Evolutionary conservation across 2,329 filamentous ascomycete species (phyloP).

Genomic region (Arthrobotrys iridis): DNA sequence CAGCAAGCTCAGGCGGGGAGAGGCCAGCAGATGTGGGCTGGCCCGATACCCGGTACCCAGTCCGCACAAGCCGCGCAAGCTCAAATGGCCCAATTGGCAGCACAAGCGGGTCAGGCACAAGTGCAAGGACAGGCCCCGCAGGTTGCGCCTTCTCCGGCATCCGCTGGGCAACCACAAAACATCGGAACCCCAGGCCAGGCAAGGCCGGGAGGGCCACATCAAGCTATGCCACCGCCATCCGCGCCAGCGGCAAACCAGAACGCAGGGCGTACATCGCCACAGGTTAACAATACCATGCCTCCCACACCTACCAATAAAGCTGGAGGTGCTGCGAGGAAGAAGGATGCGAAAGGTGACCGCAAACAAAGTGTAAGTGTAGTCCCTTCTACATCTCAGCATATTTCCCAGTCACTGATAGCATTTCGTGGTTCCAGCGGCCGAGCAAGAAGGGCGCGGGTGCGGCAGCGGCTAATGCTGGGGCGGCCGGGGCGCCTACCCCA

Average conservation of each 20-base stretch:
- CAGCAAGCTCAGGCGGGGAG: conserved; percentile 56
- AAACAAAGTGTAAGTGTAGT: conserved; percentile 69
- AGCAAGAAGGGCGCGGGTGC: conserved; percentile 73
- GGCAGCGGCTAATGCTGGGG: conserved; percentile 36
- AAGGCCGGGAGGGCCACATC: conserved; percentile 77
- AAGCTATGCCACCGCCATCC: conserved; percentile 74
- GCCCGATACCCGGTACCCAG: conserved; percentile 59
- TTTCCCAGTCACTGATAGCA: conserved; percentile 53
- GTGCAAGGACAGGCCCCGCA: conserved; percentile 60
- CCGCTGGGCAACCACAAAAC: conserved; percentile 58
- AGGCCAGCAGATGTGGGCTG: conserved; percentile 56
- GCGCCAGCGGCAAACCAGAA: conserved; percentile 69
- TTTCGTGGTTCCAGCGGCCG: conserved; percentile 62
- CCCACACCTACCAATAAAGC: conserved; percentile 78
- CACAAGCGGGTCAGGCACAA: conserved; percentile 63
- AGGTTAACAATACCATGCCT: conserved; percentile 71
- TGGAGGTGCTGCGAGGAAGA: conserved; percentile 82
- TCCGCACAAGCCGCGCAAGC: conserved; percentile 61
- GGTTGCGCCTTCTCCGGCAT: conserved; percentile 61
- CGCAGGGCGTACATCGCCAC: conserved; percentile 69
- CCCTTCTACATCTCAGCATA: conserved; percentile 58
- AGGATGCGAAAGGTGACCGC: conserved; percentile 71
- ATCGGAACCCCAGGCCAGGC: conserved; percentile 66
- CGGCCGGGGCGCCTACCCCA: conserved; percentile 38
- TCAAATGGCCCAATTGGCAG: conserved; percentile 57